Percentiles rank a stretch among this genome's conserved stretches.
These are phyloP conservation scores for Boletellus deceptivus DNA, from an alignment of 1,284 basidiomycete species.

Conservation along the genomic window DNA sequence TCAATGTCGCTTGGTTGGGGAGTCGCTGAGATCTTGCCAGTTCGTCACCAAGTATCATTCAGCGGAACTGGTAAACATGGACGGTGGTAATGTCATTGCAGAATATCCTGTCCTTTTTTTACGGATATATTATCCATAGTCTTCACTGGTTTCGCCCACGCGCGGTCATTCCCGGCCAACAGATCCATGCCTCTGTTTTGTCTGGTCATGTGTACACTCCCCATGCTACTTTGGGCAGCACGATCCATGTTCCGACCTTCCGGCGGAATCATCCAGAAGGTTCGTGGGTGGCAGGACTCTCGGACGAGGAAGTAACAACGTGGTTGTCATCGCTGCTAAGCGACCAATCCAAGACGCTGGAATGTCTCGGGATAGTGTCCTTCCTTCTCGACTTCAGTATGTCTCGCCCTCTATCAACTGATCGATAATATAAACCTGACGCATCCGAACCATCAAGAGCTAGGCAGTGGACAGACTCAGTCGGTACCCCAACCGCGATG, in stretches of 20 bases:
- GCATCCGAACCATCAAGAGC: neutral
- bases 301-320: neutral
- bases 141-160: too few relatives aligned
- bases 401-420: neutral
- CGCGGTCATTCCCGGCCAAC: neutral
- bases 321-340: neutral
- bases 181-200: neutral
- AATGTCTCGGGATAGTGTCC: neutral
- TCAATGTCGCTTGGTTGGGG: constrained; percentile 17
- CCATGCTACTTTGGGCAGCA: constrained; percentile 3
- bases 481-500: neutral
- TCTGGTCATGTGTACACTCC: constrained; percentile 1
- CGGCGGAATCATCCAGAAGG: neutral
- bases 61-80: constrained; percentile 1
- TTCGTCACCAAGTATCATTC: constrained; percentile 14
- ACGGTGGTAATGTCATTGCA: too few relatives aligned
- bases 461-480: neutral
- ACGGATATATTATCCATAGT: neutral
- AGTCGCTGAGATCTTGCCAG: constrained; percentile 12
- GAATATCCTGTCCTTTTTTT: too few relatives aligned
- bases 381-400: constrained; percentile 6
- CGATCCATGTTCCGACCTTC: constrained; percentile 1
- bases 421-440: neutral
- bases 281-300: neutral
- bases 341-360: neutral